Percentiles rank a stretch among this genome's conserved stretches.
Evolutionary conservation across 129 eudicot species (phyloP).

Genomic region (Sambucus nigra): DNA sequence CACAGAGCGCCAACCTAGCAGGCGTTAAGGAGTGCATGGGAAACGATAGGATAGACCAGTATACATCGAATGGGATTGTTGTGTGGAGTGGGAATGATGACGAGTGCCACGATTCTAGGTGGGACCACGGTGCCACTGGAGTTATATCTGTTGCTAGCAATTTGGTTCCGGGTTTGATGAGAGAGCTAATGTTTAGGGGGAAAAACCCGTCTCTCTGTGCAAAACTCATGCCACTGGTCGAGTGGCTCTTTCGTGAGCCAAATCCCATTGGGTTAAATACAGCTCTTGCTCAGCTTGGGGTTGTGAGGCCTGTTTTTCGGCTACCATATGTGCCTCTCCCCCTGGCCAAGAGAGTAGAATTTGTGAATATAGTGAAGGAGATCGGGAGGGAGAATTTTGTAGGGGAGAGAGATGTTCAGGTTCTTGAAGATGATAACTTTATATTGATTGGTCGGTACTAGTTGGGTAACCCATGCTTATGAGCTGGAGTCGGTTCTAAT

Average conservation of each 20-base stretch:
- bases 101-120: slow-evolving; percentile 67
- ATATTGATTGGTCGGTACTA: slow-evolving; percentile 61
- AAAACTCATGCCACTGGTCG: slow-evolving; percentile 49
- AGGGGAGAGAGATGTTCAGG: slow-evolving; percentile 60
- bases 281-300: slow-evolving; percentile 82
- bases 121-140: slow-evolving; percentile 65
- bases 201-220: slow-evolving; percentile 42
- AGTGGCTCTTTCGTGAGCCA: slow-evolving; percentile 76
- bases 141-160: slow-evolving; percentile 71
- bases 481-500: slow-evolving; percentile 41
- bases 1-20: slow-evolving; percentile 47
- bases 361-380: slow-evolving; percentile 48
- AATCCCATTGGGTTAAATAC: slow-evolving; percentile 76
- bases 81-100: slow-evolving; percentile 86
- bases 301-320: slow-evolving; percentile 61
- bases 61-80: slow-evolving; percentile 36
- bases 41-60: slow-evolving; percentile 35
- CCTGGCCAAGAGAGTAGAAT: slow-evolving; percentile 48
- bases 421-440: slow-evolving; percentile 71
- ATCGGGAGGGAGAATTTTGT: slow-evolving; percentile 65
- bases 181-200: slow-evolving; percentile 66
- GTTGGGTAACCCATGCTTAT: slow-evolving; percentile 14
- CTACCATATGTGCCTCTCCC: slow-evolving; percentile 74
- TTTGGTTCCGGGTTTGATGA: slow-evolving; percentile 66
- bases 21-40: slow-evolving; percentile 71